Conservation (phyloP, 805 yeast genomes). For the Debaryomyces castellii region DNA sequence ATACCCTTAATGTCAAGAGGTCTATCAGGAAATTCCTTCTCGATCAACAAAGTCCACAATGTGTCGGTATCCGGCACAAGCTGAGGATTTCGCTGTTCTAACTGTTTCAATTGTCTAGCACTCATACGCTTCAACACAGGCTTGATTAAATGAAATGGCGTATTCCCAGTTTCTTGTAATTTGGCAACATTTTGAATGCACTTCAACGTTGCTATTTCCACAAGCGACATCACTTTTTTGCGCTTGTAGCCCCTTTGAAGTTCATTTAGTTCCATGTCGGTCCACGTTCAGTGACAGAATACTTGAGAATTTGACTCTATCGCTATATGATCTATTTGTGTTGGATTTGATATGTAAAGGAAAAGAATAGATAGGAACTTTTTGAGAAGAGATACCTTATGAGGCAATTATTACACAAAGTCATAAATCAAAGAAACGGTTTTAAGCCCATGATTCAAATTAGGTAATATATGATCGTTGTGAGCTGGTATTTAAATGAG, state of each 20-base stretch:
- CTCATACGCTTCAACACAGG: constrained; percentile 47
- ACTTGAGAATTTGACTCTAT: background rate
- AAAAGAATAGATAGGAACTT: background rate
- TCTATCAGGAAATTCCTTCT: constrained; percentile 48
- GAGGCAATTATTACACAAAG: background rate
- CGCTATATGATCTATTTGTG: background rate
- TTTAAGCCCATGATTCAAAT: too few relatives aligned
- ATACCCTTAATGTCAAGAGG: constrained; percentile 20
- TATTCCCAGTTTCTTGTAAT: constrained; percentile 24
- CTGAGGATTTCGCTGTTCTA: constrained; percentile 45
- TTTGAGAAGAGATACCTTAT: background rate
- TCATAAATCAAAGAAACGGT: too few relatives aligned
- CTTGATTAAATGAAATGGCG: constrained; percentile 45
- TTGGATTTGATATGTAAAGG: background rate
- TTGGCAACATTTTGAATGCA: constrained; percentile 20
- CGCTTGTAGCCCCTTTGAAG: background rate
- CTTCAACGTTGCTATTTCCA: constrained; percentile 13
- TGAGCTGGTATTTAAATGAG: too few relatives aligned
- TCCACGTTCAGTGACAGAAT: background rate
- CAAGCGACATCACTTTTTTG: constrained; percentile 3
- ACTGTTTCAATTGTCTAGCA: constrained; percentile 39
- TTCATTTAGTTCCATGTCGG: background rate
- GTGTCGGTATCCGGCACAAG: constrained; percentile 41
- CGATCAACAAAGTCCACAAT: constrained; percentile 45
- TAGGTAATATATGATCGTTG: too few relatives aligned